Evolutionary conservation across 257 asterid genomes (phyloP).

Genomic region (Fraxinus cuspidata): DNA sequence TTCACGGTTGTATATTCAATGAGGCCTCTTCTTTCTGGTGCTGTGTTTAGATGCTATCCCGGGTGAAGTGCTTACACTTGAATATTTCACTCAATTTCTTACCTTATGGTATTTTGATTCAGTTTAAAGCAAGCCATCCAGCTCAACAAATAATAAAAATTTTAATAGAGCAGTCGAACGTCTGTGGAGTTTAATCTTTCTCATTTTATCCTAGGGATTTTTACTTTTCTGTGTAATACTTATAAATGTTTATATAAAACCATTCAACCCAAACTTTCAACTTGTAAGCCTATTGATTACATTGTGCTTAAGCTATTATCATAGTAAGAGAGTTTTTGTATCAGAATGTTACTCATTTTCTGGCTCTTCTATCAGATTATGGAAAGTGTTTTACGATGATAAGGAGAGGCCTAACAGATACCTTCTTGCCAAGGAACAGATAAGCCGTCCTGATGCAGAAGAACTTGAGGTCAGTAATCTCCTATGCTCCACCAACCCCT

Average conservation of each 20-base stretch:
- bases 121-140: not conserved
- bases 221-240: not conserved
- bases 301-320: not conserved
- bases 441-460: constrained; percentile 79
- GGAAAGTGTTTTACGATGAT: constrained; percentile 96
- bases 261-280: not conserved
- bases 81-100: constrained; percentile 3
- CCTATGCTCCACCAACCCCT: not conserved
- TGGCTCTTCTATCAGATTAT: constrained; percentile 44
- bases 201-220: no score
- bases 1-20: constrained; percentile 82
- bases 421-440: constrained; percentile 76
- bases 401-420: constrained; percentile 87
- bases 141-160: not conserved
- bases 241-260: not conserved
- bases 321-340: not conserved
- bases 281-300: not conserved
- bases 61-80: constrained; percentile 54
- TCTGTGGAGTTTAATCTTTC: no score
- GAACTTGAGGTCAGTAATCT: constrained; percentile 77
- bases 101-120: constrained; percentile 3
- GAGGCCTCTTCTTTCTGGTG: constrained; percentile 86
- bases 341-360: constrained; percentile 7
- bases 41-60: constrained; percentile 92
- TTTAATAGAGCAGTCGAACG: not conserved